Conservation (phyloP, 768 basidiomycete genomes). For the Podaxis sp. region DNA sequence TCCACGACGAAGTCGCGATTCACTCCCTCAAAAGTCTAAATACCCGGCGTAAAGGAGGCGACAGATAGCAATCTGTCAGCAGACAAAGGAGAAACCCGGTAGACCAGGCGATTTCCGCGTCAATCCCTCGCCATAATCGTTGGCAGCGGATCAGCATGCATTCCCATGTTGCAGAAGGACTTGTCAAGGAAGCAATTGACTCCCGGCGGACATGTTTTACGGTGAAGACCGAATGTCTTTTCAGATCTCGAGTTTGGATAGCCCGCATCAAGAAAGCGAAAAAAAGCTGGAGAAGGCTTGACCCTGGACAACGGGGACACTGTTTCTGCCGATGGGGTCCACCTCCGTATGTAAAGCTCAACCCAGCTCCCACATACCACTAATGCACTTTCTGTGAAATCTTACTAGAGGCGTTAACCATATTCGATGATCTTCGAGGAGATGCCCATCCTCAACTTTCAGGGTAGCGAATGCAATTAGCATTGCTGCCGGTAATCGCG, state of each 20-base stretch:
- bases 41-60: not conserved
- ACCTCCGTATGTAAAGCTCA: not conserved
- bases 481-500: not conserved
- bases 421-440: constrained; percentile 3
- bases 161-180: not conserved
- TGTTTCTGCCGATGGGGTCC: not conserved
- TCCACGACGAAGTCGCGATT: not conserved
- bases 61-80: not conserved
- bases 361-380: not conserved
- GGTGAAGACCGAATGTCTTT: constrained; percentile 5
- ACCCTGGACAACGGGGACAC: not conserved
- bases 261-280: not conserved
- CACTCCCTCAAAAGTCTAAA: not conserved
- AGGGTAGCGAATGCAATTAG: not conserved
- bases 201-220: constrained; percentile 8
- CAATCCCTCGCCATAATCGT: not conserved
- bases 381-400: not conserved
- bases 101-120: not conserved
- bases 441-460: not conserved
- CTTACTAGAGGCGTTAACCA: not conserved
- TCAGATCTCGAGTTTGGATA: not conserved
- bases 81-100: not conserved
- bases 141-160: constrained; percentile 5
- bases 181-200: not conserved
- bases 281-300: not conserved